phyloP scores from a whole-genome alignment of 2,329 filamentous ascomycete species.

The Helotiales sp. region DNA sequence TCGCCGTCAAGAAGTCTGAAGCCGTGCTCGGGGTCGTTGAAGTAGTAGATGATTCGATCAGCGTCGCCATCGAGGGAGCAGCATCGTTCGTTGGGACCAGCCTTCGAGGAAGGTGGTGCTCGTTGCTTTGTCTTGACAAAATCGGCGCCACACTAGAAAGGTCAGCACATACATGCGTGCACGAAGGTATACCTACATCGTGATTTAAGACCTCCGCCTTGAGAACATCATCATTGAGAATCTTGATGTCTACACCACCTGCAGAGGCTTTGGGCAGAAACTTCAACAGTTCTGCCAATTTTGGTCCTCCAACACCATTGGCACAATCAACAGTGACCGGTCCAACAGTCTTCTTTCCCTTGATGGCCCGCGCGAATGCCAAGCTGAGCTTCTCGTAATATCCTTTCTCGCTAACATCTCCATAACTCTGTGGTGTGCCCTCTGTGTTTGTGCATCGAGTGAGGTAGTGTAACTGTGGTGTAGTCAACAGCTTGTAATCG shows the following conservation, averaged over 20 bases:
- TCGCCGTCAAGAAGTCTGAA: constrained; percentile 96
- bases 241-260: constrained; percentile 74
- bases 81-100: constrained; percentile 72
- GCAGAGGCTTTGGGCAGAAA: constrained; percentile 67
- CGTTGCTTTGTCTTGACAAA: constrained; percentile 97
- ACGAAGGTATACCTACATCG: constrained; percentile 54
- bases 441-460: constrained; percentile 93
- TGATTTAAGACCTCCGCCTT: constrained; percentile 87
- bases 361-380: constrained; percentile 83
- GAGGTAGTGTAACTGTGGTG: constrained; percentile 96
- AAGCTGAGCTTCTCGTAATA: constrained; percentile 92
- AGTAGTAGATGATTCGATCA: constrained; percentile 95
- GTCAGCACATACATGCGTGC: constrained; percentile 15
- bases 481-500: constrained; percentile 91
- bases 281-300: constrained; percentile 84
- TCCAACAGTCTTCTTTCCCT: constrained; percentile 71
- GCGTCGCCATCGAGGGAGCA: constrained; percentile 95
- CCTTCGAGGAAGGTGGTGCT: constrained; percentile 80
- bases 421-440: constrained; percentile 83
- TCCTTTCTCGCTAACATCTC: constrained; percentile 82
- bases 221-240: constrained; percentile 91
- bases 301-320: constrained; percentile 93
- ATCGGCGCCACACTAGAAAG: constrained; percentile 79
- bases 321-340: constrained; percentile 87
- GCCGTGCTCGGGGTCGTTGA: constrained; percentile 74